phyloP scores from a whole-genome alignment of 805 yeast genomes.

The Kazachstania africana region DNA sequence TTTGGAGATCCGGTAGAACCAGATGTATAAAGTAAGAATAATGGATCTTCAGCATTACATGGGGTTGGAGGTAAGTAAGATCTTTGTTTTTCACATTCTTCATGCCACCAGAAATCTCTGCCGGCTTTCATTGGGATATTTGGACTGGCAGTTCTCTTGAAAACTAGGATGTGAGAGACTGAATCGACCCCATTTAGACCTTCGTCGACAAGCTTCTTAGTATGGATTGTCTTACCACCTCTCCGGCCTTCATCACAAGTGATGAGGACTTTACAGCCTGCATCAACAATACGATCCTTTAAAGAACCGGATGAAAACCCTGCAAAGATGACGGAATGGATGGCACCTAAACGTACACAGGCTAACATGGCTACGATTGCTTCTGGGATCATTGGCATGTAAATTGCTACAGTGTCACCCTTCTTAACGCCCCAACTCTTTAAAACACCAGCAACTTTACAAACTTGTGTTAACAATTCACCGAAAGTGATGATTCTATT shows the following conservation, averaged over 20 bases:
- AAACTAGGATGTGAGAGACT: constrained; percentile 77
- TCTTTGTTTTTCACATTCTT: constrained; percentile 68
- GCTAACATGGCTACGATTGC: constrained; percentile 92
- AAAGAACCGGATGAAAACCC: constrained; percentile 92
- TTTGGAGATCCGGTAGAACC: constrained; percentile 98
- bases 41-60: constrained; percentile 86
- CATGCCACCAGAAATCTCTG: constrained; percentile 95
- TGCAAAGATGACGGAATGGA: constrained; percentile 93
- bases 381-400: constrained; percentile 96
- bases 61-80: constrained; percentile 81
- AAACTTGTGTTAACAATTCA: constrained; percentile 74
- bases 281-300: constrained; percentile 82
- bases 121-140: constrained; percentile 62
- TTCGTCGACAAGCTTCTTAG: constrained; percentile 91
- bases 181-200: constrained; percentile 63
- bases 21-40: constrained; percentile 90
- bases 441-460: constrained; percentile 76
- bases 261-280: constrained; percentile 73
- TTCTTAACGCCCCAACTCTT: constrained; percentile 75
- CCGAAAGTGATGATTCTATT: constrained; percentile 71
- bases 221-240: constrained; percentile 87
- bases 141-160: constrained; percentile 72
- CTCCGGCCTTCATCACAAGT: constrained; percentile 93
- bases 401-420: constrained; percentile 95
- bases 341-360: constrained; percentile 85